These are phyloP conservation scores for Theileria parva DNA, from an alignment of 169 alveolate genomes.

Conservation along the genomic window DNA sequence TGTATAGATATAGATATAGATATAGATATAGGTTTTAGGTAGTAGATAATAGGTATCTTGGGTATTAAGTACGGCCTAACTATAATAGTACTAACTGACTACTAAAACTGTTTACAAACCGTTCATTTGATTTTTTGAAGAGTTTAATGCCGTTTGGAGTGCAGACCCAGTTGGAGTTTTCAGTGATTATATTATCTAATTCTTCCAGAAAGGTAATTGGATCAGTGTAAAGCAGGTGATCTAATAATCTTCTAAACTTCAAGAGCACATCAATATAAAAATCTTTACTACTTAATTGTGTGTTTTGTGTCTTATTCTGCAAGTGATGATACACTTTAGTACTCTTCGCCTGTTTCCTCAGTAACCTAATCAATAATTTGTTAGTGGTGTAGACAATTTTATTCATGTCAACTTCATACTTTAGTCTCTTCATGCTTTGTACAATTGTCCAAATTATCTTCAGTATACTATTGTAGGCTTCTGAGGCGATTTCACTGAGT, in stretches of 20 bases:
- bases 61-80: no score
- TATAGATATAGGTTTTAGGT: no score
- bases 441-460: conserved; percentile 44
- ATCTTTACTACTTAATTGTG: conserved; percentile 1
- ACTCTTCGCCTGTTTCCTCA: conserved; percentile 18
- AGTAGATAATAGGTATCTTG: no score
- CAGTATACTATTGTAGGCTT: conserved; percentile 40
- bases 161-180: conserved; percentile 46
- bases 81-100: no score
- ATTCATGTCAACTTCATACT: conserved; percentile 51
- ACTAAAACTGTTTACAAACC: not conserved
- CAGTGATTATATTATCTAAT: not conserved
- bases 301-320: not conserved
- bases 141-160: conserved; percentile 49
- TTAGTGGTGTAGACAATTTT: conserved; percentile 45
- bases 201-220: conserved; percentile 47
- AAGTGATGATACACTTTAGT: not conserved
- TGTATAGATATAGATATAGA: no score
- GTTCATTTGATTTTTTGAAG: conserved; percentile 31
- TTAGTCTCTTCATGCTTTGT: conserved; percentile 44
- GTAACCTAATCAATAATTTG: conserved; percentile 18
- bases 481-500: conserved; percentile 45
- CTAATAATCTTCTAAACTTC: conserved; percentile 41
- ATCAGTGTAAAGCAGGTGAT: conserved; percentile 48
- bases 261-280: conserved; percentile 25